Percentiles rank a stretch among this genome's conserved stretches.
Evolutionary conservation across 176 grass and related monocot genomes (phyloP).

Genomic region (Zea luxurians): DNA sequence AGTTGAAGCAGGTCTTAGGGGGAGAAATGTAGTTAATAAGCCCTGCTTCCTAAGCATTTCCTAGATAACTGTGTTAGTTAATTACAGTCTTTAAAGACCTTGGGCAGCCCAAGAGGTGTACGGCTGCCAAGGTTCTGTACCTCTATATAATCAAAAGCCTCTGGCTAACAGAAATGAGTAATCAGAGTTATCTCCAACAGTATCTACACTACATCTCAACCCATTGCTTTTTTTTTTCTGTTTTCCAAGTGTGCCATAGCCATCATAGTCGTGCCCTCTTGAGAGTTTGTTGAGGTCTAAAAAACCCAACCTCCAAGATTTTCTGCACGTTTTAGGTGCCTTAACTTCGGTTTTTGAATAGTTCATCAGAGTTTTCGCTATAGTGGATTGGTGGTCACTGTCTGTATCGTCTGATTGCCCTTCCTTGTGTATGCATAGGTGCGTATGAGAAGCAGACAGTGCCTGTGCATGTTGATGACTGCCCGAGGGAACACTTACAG

Average conservation of each 20-base stretch:
- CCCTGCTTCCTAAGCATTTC: too few species aligned
- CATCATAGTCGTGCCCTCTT: background rate
- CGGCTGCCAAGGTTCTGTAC: too few species aligned
- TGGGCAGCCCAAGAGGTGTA: too few species aligned
- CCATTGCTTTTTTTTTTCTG: background rate
- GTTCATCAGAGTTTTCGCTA: background rate
- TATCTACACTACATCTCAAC: background rate
- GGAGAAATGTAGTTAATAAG: too few species aligned
- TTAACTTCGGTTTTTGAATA: background rate
- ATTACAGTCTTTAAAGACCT: too few species aligned
- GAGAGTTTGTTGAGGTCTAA: background rate
- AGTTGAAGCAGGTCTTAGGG: too few species aligned
- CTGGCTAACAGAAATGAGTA: too few species aligned
- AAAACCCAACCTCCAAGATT: background rate
- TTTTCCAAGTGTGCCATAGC: background rate
- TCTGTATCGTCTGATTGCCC: background rate
- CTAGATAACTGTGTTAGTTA: too few species aligned
- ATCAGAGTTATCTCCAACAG: too few species aligned
- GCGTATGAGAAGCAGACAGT: slow-evolving; percentile 39
- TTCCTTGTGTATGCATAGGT: background rate
- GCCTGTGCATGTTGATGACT: slow-evolving; percentile 1
- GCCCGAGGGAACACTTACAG: slow-evolving; percentile 28
- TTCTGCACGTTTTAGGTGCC: background rate
- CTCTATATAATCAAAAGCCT: too few species aligned
- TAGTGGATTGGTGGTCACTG: background rate